Evolutionary conservation across 2,329 filamentous ascomycete species (phyloP), one percentile per base, ranked within the genome.

Genomic region (Phaeosphaeriaceae sp.): DNA sequence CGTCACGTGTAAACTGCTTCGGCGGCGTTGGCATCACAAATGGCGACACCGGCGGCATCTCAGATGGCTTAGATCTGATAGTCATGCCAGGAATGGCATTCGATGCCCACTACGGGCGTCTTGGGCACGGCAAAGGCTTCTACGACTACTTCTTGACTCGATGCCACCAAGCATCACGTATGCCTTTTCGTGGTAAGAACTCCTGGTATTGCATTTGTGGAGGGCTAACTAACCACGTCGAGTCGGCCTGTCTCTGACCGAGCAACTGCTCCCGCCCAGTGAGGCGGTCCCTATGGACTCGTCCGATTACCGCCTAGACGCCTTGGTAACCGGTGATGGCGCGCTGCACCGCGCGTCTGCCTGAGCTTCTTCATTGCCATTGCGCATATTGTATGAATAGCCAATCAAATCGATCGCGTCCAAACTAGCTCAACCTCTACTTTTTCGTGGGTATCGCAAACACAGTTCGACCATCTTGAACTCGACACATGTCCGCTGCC

Each of bases 111-210:
- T 85, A 95, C 60, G 86, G 89, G 66, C 86, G 95, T 68, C 84
- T 98, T 20, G 95, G 95, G 42, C 95, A 99, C 78, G 95, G 95
- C 56, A 96, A 92, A 78, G 95, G 95, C 31, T 99, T 96, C 80
- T 99, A 99, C 82, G 95, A 99, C 81, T 91, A 89, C 77, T 99
- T 97, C 78, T 80, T 99, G 73, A 87, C 89, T 71, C 87, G 89
- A 67, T 96, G 93, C 84, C 76, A 84, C 77, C 76, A 78, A 65
- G 71, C 69, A 63, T 76, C 76, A 77, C 68, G 67, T 64, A 86
- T 85, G 80, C 86, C 85, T 67, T 83, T 85, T 80, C 83, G 88
- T 68, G 84, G 86, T 89, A 79, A 80, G 83, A 76, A 71, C 62
- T 60, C 70, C 57, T 72, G 62, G 45, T 63, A 66, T 72, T 68